Percentiles rank a stretch among this genome's conserved stretches.
Evolutionary conservation across 176 grass and related monocot genomes (phyloP).

Genomic region (Ensete ventricosum): DNA sequence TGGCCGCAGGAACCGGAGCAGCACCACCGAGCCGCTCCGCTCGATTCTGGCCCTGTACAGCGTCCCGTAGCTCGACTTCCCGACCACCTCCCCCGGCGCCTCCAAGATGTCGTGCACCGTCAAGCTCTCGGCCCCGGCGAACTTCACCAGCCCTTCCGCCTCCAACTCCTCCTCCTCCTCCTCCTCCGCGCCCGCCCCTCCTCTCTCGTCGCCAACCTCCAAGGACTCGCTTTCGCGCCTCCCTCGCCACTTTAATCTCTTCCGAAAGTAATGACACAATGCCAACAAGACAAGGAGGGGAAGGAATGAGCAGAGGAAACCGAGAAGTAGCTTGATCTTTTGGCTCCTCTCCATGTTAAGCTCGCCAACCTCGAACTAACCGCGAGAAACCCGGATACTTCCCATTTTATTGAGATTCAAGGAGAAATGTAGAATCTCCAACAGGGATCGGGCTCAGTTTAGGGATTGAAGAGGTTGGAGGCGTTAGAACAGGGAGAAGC

Average conservation of each 20-base stretch:
- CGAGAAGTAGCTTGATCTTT: conserved; percentile 23
- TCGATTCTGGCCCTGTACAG: conserved; percentile 71
- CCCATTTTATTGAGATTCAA: not conserved
- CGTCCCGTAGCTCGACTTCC: conserved; percentile 78
- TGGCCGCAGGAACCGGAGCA: conserved; percentile 73
- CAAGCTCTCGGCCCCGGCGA: conserved; percentile 66
- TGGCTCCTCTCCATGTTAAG: conserved; percentile 26
- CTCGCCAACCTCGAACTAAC: not conserved
- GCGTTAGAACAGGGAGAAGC: not conserved
- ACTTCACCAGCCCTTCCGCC: conserved; percentile 52
- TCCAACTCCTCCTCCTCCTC: conserved; percentile 8
- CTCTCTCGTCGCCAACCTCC: conserved; percentile 18
- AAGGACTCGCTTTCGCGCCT: not conserved
- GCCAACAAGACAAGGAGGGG: conserved; percentile 15
- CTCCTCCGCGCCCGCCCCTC: not conserved
- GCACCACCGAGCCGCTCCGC: conserved; percentile 36
- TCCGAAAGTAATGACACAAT: conserved; percentile 32
- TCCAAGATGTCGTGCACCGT: conserved; percentile 69
- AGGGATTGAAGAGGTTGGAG: not conserved
- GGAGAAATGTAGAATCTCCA: not conserved
- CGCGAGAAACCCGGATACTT: not conserved
- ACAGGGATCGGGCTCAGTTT: not conserved
- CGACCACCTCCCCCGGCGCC: conserved; percentile 84
- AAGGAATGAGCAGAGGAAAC: conserved; percentile 30
- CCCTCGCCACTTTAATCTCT: conserved; percentile 6